These are phyloP conservation scores for Aspergillus caelatus DNA, from an alignment of 2,329 filamentous ascomycete genomes.

Conservation along the genomic window DNA sequence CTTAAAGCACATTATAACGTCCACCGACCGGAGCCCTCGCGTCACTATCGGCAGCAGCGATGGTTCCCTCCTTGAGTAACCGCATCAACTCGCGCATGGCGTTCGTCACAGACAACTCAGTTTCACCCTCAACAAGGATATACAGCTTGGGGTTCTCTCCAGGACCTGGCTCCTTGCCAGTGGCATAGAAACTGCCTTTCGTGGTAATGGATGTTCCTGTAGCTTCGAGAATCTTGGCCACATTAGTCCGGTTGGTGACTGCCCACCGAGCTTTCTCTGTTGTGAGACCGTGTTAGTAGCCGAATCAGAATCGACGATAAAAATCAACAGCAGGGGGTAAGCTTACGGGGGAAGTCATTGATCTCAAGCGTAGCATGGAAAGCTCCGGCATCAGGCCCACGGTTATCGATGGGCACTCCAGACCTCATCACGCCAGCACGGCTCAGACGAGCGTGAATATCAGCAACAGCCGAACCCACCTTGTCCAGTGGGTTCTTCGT, in stretches of 20 bases:
- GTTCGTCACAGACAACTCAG: constrained; percentile 85
- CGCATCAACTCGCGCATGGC: constrained; percentile 90
- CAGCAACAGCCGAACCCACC: constrained; percentile 85
- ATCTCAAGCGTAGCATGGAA: constrained; percentile 98
- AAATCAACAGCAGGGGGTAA: neutral
- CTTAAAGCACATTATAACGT: constrained; percentile 80
- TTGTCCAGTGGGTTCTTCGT: constrained; percentile 74
- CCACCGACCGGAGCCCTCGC: constrained; percentile 76
- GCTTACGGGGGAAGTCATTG: constrained; percentile 89
- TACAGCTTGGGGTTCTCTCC: constrained; percentile 90
- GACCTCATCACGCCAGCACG: constrained; percentile 86
- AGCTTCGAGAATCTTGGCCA: constrained; percentile 94
- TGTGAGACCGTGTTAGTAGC: constrained; percentile 12
- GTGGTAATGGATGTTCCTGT: constrained; percentile 96
- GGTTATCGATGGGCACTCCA: constrained; percentile 96
- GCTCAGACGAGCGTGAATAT: constrained; percentile 87
- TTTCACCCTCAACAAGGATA: constrained; percentile 96
- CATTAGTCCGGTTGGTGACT: constrained; percentile 97
- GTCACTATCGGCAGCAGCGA: constrained; percentile 86
- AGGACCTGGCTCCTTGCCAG: constrained; percentile 76
- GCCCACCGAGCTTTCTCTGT: constrained; percentile 92
- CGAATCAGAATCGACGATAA: neutral
- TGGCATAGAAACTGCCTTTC: constrained; percentile 86
- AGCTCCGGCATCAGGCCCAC: constrained; percentile 92
- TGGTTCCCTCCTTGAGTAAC: constrained; percentile 84